Conservation (phyloP, 2,329 filamentous ascomycete genomes). For the Epichloe baconii region DNA sequence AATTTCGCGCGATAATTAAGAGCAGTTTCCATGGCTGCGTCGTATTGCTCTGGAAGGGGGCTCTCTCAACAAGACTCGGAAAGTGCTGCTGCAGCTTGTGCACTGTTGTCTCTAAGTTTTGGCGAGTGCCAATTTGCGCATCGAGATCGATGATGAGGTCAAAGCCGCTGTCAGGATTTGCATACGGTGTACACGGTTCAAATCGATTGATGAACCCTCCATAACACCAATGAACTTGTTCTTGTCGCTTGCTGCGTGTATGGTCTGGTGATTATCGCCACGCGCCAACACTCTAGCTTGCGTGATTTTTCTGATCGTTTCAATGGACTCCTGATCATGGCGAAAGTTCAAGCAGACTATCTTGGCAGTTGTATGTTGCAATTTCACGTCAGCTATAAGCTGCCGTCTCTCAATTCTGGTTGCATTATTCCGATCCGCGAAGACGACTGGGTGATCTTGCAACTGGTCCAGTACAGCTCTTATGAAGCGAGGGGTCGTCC, state of each 20-base stretch:
- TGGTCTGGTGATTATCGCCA: slow-evolving; percentile 96
- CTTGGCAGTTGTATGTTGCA: slow-evolving; percentile 47
- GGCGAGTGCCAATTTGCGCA: slow-evolving; percentile 59
- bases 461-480: slow-evolving; percentile 54
- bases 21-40: slow-evolving; percentile 64
- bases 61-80: slow-evolving; percentile 57
- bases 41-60: slow-evolving; percentile 61
- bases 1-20: slow-evolving; percentile 65
- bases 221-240: slow-evolving; percentile 78
- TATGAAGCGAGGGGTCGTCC: slow-evolving; percentile 69
- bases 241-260: slow-evolving; percentile 65
- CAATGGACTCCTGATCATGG: slow-evolving; percentile 64
- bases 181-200: slow-evolving; percentile 56
- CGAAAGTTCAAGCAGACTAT: slow-evolving; percentile 83
- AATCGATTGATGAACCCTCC: slow-evolving; percentile 84
- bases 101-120: slow-evolving; percentile 74
- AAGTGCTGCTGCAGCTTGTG: slow-evolving; percentile 60
- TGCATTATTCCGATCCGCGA: slow-evolving; percentile 92
- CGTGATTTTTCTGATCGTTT: slow-evolving; percentile 61
- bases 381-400: slow-evolving; percentile 64
- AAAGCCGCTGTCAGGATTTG: slow-evolving; percentile 66
- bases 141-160: slow-evolving; percentile 78
- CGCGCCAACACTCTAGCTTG: slow-evolving; percentile 67
- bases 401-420: slow-evolving; percentile 78
- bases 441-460: slow-evolving; percentile 54